Percentiles rank a stretch among this genome's conserved stretches.
Evolutionary conservation across 805 yeast species (phyloP).

Genomic region (Debaryomyces tyrocola): DNA sequence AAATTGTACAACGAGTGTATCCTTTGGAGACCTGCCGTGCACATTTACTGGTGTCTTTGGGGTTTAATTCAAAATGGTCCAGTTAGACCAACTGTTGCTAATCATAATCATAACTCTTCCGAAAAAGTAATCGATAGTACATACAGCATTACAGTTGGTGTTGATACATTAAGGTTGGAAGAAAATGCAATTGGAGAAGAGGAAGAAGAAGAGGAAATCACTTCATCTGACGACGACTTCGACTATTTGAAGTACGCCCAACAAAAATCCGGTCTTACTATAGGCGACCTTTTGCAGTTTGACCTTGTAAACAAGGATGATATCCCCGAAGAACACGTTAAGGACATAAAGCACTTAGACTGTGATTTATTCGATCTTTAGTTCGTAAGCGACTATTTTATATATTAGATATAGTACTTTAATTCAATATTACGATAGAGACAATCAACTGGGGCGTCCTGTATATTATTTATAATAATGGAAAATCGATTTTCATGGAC

Average conservation of each 20-base stretch:
- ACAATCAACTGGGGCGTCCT: background rate
- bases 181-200: slow-evolving; percentile 22
- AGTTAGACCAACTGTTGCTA: slow-evolving; percentile 14
- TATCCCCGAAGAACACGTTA: slow-evolving; percentile 22
- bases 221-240: slow-evolving; percentile 60
- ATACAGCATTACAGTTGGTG: slow-evolving; percentile 47
- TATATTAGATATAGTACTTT: background rate
- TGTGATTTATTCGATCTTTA: slow-evolving; percentile 22
- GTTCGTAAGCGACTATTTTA: background rate
- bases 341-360: slow-evolving; percentile 42
- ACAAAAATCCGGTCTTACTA: slow-evolving; percentile 69
- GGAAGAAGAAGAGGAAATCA: slow-evolving; percentile 24
- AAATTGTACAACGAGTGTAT: slow-evolving; percentile 62
- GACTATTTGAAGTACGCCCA: slow-evolving; percentile 74
- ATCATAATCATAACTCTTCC: slow-evolving; percentile 8
- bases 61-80: slow-evolving; percentile 78
- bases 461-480: background rate
- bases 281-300: slow-evolving; percentile 71
- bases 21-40: slow-evolving; percentile 80
- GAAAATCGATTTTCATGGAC: no score
- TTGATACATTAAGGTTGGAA: slow-evolving; percentile 48
- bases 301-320: slow-evolving; percentile 44
- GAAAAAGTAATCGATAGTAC: slow-evolving; percentile 42
- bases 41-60: slow-evolving; percentile 87
- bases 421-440: background rate